phyloP scores from a whole-genome alignment of 2,329 filamentous ascomycete species.

The Fusarium neocosmosporiellum region DNA sequence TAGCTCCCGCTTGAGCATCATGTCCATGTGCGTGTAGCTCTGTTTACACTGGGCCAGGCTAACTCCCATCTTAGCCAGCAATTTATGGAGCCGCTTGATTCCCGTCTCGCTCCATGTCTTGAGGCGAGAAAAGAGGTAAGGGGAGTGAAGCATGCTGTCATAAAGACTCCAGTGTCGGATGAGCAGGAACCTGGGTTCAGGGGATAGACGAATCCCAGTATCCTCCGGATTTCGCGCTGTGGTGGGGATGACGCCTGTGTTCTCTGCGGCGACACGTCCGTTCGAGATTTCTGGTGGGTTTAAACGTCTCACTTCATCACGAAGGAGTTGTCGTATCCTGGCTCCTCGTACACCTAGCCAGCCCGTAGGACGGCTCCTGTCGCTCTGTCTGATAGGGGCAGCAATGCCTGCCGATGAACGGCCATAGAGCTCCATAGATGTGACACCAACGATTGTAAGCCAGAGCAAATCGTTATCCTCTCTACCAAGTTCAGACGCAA shows the following conservation, averaged over 20 bases:
- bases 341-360: conserved; percentile 88
- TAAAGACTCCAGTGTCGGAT: conserved; percentile 98
- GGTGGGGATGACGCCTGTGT: conserved; percentile 86
- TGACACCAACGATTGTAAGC: conserved; percentile 93
- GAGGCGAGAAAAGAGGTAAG: conserved; percentile 89
- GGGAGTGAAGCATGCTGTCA: conserved; percentile 98
- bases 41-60: conserved; percentile 94
- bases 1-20: conserved; percentile 90
- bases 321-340: conserved; percentile 83
- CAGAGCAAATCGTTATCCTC: conserved; percentile 97
- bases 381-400: conserved; percentile 66
- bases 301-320: conserved; percentile 92
- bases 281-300: conserved; percentile 81
- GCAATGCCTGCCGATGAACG: conserved; percentile 85
- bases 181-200: conserved; percentile 91
- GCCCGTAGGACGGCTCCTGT: conserved; percentile 69
- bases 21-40: conserved; percentile 98
- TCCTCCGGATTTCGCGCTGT: conserved; percentile 91
- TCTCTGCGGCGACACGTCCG: conserved; percentile 71
- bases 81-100: conserved; percentile 88
- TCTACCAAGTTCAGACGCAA: conserved; percentile 92
- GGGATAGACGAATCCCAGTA: conserved; percentile 89
- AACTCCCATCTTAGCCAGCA: conserved; percentile 98
- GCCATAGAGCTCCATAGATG: conserved; percentile 92
- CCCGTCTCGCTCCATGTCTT: conserved; percentile 96